phyloP scores from a whole-genome alignment of 768 basidiomycete genomes.

The Amanita subjunquillea region DNA sequence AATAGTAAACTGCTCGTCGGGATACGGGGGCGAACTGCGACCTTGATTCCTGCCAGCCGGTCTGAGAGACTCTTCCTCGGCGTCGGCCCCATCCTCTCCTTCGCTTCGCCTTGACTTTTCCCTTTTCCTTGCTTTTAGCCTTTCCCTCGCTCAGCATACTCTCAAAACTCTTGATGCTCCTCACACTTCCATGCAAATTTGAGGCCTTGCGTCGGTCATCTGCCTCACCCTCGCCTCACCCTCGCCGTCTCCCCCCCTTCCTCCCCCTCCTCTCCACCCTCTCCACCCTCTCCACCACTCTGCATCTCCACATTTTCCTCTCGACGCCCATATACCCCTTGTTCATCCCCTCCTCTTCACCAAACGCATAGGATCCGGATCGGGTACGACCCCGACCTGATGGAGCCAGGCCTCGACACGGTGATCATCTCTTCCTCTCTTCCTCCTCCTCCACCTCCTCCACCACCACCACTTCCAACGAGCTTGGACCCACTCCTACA shows the following conservation, averaged over 20 bases:
- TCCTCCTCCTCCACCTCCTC: too few relatives aligned
- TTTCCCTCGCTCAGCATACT: constrained; percentile 61
- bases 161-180: constrained; percentile 81
- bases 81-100: constrained; percentile 11
- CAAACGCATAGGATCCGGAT: constrained; percentile 34
- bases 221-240: constrained; percentile 17
- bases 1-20: constrained; percentile 13
- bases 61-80: constrained; percentile 70
- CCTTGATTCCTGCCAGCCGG: constrained; percentile 56
- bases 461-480: too few relatives aligned
- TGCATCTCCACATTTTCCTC: constrained; percentile 27
- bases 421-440: constrained; percentile 35
- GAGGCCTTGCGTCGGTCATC: constrained; percentile 26
- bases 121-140: too few relatives aligned
- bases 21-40: constrained; percentile 17
- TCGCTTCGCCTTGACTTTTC: constrained; percentile 11
- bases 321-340: neutral
- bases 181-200: constrained; percentile 26
- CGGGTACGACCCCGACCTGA: constrained; percentile 22
- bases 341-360: constrained; percentile 23
- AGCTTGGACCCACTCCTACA: constrained; percentile 20
- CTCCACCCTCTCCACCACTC: constrained; percentile 26
- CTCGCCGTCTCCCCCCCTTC: constrained; percentile 19
- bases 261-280: constrained; percentile 21
- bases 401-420: constrained; percentile 32